Evolutionary conservation across 2,329 filamentous ascomycete genomes (phyloP).

Genomic region (Fusarium denticulatum): DNA sequence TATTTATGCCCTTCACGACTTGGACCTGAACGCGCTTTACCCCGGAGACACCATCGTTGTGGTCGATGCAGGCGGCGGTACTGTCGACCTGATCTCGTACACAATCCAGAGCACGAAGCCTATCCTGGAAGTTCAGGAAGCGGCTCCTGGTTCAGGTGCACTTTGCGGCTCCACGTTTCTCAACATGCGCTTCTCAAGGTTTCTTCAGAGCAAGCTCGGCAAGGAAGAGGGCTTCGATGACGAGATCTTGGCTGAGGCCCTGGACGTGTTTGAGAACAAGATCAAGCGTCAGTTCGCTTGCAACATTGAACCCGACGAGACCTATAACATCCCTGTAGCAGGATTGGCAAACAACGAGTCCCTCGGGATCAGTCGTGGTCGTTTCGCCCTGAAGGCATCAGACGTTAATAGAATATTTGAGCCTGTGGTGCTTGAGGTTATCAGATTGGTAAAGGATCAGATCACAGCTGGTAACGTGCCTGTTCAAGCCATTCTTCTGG

Average conservation of each 20-base stretch:
- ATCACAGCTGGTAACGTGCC: conserved; percentile 51
- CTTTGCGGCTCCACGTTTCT: conserved; percentile 59
- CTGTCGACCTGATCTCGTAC: conserved; percentile 62
- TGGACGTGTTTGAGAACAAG: conserved; percentile 55
- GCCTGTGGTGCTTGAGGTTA: conserved; percentile 55
- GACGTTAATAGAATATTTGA: conserved; percentile 57
- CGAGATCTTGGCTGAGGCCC: conserved; percentile 51
- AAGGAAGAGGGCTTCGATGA: conserved; percentile 53
- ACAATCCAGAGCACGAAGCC: conserved; percentile 56
- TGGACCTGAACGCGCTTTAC: conserved; percentile 52
- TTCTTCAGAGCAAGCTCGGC: conserved; percentile 53
- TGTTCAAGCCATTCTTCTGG: conserved; percentile 55
- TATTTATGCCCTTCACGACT: conserved; percentile 55
- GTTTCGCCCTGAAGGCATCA: conserved; percentile 50
- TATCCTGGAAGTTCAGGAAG: conserved; percentile 56
- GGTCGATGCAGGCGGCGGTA: conserved; percentile 63
- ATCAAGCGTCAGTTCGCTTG: conserved; percentile 51
- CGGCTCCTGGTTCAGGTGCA: conserved; percentile 56
- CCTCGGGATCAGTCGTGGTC: conserved; percentile 51
- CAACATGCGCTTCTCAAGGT: conserved; percentile 56
- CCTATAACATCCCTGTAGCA: conserved; percentile 52
- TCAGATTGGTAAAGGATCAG: conserved; percentile 56
- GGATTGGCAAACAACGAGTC: conserved; percentile 53
- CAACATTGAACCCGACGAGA: conserved; percentile 45
- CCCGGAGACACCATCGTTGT: conserved; percentile 59